Evolutionary conservation across 352 stramenopile genomes (phyloP).

Genomic region (Pythium apleroticum): DNA sequence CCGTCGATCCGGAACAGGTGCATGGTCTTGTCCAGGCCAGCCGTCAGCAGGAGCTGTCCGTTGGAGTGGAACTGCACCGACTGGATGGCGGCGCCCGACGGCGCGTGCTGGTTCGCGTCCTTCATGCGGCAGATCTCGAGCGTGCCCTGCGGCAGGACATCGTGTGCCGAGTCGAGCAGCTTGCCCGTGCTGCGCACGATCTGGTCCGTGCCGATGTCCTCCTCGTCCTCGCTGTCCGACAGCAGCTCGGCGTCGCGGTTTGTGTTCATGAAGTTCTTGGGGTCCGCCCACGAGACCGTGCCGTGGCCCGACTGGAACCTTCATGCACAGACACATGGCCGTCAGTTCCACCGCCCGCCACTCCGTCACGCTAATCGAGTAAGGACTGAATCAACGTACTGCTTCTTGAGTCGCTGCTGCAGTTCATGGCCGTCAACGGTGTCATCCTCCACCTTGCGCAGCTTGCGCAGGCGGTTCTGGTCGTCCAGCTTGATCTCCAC

Average conservation of each 20-base stretch:
- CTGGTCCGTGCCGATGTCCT: slow-evolving; percentile 42
- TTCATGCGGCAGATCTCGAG: slow-evolving; percentile 82
- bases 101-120: slow-evolving; percentile 90
- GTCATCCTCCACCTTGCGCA: slow-evolving; percentile 79
- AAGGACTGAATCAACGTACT: slow-evolving; percentile 38
- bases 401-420: slow-evolving; percentile 79
- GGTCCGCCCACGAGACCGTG: slow-evolving; percentile 69
- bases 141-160: slow-evolving; percentile 56
- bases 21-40: slow-evolving; percentile 92
- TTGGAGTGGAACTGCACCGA: slow-evolving; percentile 90
- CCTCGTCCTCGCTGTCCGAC: slow-evolving; percentile 67
- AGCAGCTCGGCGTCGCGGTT: slow-evolving; percentile 29
- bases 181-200: slow-evolving; percentile 56
- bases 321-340: background rate
- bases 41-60: slow-evolving; percentile 85
- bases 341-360: background rate
- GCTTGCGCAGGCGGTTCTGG: slow-evolving; percentile 73
- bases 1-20: slow-evolving; percentile 93
- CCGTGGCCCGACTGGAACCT: slow-evolving; percentile 62
- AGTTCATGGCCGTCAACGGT: slow-evolving; percentile 65
- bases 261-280: slow-evolving; percentile 57
- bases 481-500: slow-evolving; percentile 73
- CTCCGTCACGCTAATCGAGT: background rate
- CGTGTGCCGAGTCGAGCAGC: slow-evolving; percentile 51
- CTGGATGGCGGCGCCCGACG: slow-evolving; percentile 83